Conservation (phyloP, 1,139 yeast species). For the Zygotorulaspora mrakii region DNA sequence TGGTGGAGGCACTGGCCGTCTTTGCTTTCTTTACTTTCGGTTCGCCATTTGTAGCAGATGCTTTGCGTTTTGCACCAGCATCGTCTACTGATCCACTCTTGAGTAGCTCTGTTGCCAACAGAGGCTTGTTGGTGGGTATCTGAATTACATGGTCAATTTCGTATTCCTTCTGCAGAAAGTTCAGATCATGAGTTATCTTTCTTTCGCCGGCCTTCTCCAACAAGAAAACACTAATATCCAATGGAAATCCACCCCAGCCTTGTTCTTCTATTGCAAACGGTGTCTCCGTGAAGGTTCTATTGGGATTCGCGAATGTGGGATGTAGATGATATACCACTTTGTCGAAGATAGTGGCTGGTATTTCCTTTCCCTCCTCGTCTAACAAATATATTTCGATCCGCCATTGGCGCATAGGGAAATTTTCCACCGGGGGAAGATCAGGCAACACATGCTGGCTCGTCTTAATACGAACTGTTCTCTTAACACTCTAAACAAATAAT, state of each 20-base stretch:
- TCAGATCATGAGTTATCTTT: slow-evolving; percentile 82
- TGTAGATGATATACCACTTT: slow-evolving; percentile 90
- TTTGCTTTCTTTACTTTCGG: slow-evolving; percentile 67
- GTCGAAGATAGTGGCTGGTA: slow-evolving; percentile 86
- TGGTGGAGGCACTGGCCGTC: slow-evolving; percentile 38
- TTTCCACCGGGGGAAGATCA: slow-evolving; percentile 84
- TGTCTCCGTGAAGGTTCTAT: slow-evolving; percentile 69
- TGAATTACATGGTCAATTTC: slow-evolving; percentile 71
- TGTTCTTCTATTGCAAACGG: slow-evolving; percentile 92
- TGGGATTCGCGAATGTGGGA: slow-evolving; percentile 91
- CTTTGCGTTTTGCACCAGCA: slow-evolving; percentile 39
- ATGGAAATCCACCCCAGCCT: slow-evolving; percentile 98
- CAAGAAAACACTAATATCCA: slow-evolving; percentile 72
- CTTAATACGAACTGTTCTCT: slow-evolving; percentile 84
- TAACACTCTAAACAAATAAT: slow-evolving; percentile 44
- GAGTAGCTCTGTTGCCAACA: slow-evolving; percentile 63
- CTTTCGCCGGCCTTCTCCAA: slow-evolving; percentile 87
- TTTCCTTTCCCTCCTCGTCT: slow-evolving; percentile 75
- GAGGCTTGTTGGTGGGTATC: slow-evolving; percentile 75
- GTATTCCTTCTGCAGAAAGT: slow-evolving; percentile 74
- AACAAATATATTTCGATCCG: slow-evolving; percentile 69
- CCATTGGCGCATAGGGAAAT: slow-evolving; percentile 97
- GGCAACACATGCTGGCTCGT: slow-evolving; percentile 81
- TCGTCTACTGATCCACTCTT: slow-evolving; percentile 71
- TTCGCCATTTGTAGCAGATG: slow-evolving; percentile 37